A percentile compares a stretch with the other conserved stretches of the same genome.
phyloP scores from a whole-genome alignment of 495 filamentous ascomycete genomes.

The Elaphomyces granulatus region DNA sequence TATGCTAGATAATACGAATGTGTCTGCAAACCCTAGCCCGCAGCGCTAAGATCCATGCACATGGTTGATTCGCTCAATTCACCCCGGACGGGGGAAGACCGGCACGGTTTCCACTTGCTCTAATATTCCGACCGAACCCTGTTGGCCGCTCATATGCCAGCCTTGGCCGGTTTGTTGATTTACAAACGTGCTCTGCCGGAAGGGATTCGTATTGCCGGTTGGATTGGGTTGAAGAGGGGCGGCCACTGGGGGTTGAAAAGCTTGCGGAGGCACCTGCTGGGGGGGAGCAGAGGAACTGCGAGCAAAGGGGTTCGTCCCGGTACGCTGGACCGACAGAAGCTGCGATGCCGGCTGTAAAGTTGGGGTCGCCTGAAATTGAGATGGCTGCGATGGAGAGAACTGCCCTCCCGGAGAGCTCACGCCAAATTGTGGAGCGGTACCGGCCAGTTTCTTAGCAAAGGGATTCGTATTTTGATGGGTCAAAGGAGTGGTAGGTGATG shows the following conservation, averaged over 20 bases:
- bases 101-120: slow-evolving; percentile 65
- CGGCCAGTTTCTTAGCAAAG: slow-evolving; percentile 49
- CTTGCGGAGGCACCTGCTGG: slow-evolving; percentile 19
- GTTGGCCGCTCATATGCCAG: slow-evolving; percentile 56
- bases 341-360: slow-evolving; percentile 13
- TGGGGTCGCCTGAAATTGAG: slow-evolving; percentile 23
- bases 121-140: slow-evolving; percentile 75
- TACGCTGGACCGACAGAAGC: slow-evolving; percentile 27
- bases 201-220: slow-evolving; percentile 34
- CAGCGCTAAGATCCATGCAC: no score
- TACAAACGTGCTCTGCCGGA: slow-evolving; percentile 38
- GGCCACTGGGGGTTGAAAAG: slow-evolving; percentile 23
- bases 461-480: slow-evolving; percentile 70
- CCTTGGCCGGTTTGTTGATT: slow-evolving; percentile 75
- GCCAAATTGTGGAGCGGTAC: slow-evolving; percentile 21
- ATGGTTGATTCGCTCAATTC: no score
- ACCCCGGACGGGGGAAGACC: slow-evolving; percentile 68
- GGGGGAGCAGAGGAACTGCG: slow-evolving; percentile 27
- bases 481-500: slow-evolving; percentile 27
- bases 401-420: slow-evolving; percentile 19
- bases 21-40: no score
- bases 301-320: slow-evolving; percentile 40
- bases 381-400: slow-evolving; percentile 28
- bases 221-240: slow-evolving; percentile 48
- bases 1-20: no score